phyloP scores from a whole-genome alignment of 2,329 filamentous ascomycete genomes.

The Fonsecaea erecta region DNA sequence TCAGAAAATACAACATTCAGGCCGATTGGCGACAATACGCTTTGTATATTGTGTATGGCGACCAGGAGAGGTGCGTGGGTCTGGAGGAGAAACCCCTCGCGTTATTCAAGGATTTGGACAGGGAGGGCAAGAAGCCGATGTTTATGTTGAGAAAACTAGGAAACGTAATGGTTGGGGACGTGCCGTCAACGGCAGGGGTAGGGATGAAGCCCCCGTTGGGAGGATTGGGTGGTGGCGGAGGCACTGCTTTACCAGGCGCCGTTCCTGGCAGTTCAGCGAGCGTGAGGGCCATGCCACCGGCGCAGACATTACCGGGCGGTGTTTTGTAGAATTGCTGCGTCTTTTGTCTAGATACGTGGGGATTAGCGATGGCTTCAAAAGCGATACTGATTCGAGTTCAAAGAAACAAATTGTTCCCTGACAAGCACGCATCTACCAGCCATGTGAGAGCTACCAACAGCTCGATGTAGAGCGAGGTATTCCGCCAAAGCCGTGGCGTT shows the following conservation, averaged over 20 bases:
- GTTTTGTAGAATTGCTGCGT: conserved; percentile 23
- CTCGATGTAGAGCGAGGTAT: background rate
- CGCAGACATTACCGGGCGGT: conserved; percentile 30
- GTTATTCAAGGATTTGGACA: conserved; percentile 94
- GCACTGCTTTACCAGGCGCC: conserved; percentile 2
- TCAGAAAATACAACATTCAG: conserved; percentile 98
- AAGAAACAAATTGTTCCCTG: background rate
- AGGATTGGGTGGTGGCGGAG: conserved; percentile 17
- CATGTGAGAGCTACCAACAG: background rate
- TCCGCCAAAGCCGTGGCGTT: background rate
- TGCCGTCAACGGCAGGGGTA: conserved; percentile 22
- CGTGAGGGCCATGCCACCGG: conserved; percentile 22
- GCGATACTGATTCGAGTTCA: background rate
- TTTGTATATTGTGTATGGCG: conserved; percentile 97
- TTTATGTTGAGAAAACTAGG: conserved; percentile 85
- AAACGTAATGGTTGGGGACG: conserved; percentile 32
- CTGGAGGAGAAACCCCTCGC: conserved; percentile 93
- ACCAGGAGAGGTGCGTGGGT: conserved; percentile 91
- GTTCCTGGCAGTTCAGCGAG: conserved; percentile 16
- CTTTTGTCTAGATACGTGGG: background rate
- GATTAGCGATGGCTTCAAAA: background rate
- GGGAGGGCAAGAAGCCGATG: conserved; percentile 98
- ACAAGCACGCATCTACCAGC: background rate
- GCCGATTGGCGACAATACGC: conserved; percentile 98
- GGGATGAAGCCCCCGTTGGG: conserved; percentile 21